phyloP scores from a whole-genome alignment of 768 basidiomycete genomes.

The Kwoniella shandongensis region DNA sequence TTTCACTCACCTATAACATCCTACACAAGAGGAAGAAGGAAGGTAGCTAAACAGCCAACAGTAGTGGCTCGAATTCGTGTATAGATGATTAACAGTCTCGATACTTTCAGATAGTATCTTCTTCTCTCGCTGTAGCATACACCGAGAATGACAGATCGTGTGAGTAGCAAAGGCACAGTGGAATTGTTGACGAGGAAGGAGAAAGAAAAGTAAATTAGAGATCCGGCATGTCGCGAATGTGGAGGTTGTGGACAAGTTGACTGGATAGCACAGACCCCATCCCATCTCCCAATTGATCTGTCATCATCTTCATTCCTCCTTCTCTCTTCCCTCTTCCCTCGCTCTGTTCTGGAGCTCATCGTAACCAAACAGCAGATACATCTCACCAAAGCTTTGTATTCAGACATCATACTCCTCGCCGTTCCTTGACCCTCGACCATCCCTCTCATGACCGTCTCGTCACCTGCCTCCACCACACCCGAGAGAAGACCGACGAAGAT shows the following conservation, averaged over 20 bases:
- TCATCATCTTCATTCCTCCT: conserved; percentile 1
- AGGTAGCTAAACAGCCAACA: neutral
- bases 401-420: neutral
- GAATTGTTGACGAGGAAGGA: no score
- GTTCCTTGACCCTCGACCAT: neutral
- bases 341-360: no score
- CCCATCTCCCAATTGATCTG: neutral
- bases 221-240: neutral
- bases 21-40: neutral
- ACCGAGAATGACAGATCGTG: no score
- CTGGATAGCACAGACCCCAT: no score
- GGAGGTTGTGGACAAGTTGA: conserved; percentile 4
- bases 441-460: conserved; percentile 13
- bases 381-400: no score
- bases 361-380: no score
- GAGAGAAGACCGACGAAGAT: conserved; percentile 37
- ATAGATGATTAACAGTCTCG: no score
- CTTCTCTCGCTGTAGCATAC: no score
- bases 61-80: no score
- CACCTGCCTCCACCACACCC: conserved; percentile 6
- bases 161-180: no score
- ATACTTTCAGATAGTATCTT: no score
- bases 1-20: no score
- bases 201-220: neutral
- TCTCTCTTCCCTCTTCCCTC: neutral